These are phyloP conservation scores for Cladophialophora carrionii DNA, from an alignment of 2,329 filamentous ascomycete genomes.

Conservation along the genomic window DNA sequence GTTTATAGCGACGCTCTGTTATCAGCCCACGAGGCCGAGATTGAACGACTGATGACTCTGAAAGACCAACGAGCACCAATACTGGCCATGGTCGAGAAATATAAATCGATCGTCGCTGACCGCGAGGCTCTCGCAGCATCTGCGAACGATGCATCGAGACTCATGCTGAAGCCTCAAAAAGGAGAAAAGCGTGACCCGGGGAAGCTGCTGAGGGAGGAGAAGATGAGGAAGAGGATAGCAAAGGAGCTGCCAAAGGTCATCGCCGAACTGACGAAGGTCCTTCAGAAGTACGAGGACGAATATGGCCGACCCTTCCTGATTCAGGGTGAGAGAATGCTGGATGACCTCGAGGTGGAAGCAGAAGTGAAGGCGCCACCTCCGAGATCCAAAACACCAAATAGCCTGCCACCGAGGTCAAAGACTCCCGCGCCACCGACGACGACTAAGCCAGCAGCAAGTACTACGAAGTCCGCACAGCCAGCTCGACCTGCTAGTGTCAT, in stretches of 20 bases:
- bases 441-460: slow-evolving; percentile 28
- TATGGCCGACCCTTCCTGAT: slow-evolving; percentile 92
- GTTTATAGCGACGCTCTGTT: slow-evolving; percentile 95
- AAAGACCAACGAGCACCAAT: slow-evolving; percentile 86
- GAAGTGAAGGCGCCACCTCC: slow-evolving; percentile 64
- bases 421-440: slow-evolving; percentile 46
- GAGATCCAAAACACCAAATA: slow-evolving; percentile 75
- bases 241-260: slow-evolving; percentile 95
- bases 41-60: slow-evolving; percentile 76
- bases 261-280: slow-evolving; percentile 75
- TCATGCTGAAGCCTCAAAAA: slow-evolving; percentile 89
- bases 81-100: slow-evolving; percentile 78
- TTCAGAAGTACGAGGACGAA: slow-evolving; percentile 90
- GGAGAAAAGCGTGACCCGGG: slow-evolving; percentile 93
- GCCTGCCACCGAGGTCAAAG: slow-evolving; percentile 58
- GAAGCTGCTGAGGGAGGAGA: slow-evolving; percentile 91
- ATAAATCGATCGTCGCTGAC: slow-evolving; percentile 80
- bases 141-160: slow-evolving; percentile 89
- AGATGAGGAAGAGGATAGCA: slow-evolving; percentile 95
- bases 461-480: slow-evolving; percentile 26
- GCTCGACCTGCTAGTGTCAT: slow-evolving; percentile 45
- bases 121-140: slow-evolving; percentile 85
- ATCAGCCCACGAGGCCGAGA: slow-evolving; percentile 92
- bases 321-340: slow-evolving; percentile 87
- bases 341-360: slow-evolving; percentile 70